Conservation (phyloP, 2,329 filamentous ascomycete species). For the Ceratocystiopsis sp. region DNA sequence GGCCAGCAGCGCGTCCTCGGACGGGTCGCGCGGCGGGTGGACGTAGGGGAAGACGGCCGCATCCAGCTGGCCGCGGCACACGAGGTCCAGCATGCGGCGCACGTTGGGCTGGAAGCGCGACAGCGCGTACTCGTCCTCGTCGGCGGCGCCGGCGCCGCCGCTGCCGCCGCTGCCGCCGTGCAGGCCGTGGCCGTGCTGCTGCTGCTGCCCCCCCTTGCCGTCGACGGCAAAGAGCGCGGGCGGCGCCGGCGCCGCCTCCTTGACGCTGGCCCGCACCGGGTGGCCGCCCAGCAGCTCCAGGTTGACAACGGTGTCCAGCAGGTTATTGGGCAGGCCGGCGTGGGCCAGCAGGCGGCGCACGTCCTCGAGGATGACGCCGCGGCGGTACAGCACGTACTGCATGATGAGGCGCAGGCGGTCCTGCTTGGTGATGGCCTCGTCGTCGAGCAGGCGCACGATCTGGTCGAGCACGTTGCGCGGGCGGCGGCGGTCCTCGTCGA, state of each 20-base stretch:
- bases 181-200: too few relatives aligned
- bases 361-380: conserved; percentile 71
- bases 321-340: conserved; percentile 55
- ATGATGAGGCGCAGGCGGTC: conserved; percentile 76
- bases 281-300: conserved; percentile 68
- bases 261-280: conserved; percentile 43
- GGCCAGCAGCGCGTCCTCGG: conserved; percentile 37
- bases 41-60: conserved; percentile 52
- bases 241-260: conserved; percentile 52
- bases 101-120: conserved; percentile 72
- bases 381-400: conserved; percentile 71
- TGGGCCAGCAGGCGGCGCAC: conserved; percentile 72
- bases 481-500: conserved; percentile 84
- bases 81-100: conserved; percentile 65
- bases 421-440: conserved; percentile 50
- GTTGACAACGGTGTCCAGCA: conserved; percentile 58
- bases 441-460: conserved; percentile 74
- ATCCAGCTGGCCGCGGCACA: conserved; percentile 52
- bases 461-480: conserved; percentile 80
- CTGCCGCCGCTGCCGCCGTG: not conserved
- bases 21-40: conserved; percentile 48
- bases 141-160: conserved; percentile 12
- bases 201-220: conserved; percentile 19
- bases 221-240: conserved; percentile 59
- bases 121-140: conserved; percentile 65